Evolutionary conservation across 2,329 filamentous ascomycete genomes (phyloP), one percentile per base, ranked within the genome.

Genomic region (Colletotrichum sp.): DNA sequence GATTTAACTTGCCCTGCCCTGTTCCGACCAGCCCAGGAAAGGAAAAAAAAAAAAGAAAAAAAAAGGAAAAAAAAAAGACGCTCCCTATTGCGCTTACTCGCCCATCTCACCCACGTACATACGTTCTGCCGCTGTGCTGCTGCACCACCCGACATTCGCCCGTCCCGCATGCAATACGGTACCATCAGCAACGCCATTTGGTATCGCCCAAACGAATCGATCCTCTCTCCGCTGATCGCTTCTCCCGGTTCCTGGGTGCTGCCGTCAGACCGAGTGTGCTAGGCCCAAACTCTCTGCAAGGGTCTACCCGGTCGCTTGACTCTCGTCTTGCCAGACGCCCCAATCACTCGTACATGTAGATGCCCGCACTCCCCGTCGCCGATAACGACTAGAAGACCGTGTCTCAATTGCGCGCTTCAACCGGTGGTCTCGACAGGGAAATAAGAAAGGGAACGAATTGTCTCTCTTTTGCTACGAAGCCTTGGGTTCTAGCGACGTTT

Each of bases 191-290:
- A 72, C 56, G 32, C 69, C 72, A 55, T 48, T 71, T 36, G 28
- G 30, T 61, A 48, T 61, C 55, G 62, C n/a, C 56, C 66, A 21
- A 43, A 43, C 66, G 56, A 69, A 61, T 69, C 52, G 48, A 36
- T 18, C 67, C 59, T 74, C 52, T 18, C 38, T 26, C 36, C 63
- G 62, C 70, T 52, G 63, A 66, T 63, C 63, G 43, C 55, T 24
- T 52, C 56, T 75, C 69, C 63, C 73, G 43, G 63, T 62, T 73
- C 36, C 63, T 73, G 62, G 62, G 69, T 68, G 38, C 69, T 36
- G 62, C 61, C 62, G 52, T 63, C 69, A 34, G 34, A 61, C 56
- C 59, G 58, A 58, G 63, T 36, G 24, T 59, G 56, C 73, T 73
- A 48, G 64, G 69, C 38, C 18, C 26, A 30, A 26, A 73, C 12